Evolutionary conservation across 257 asterid species (phyloP).

Genomic region (Petrea volubilis): DNA sequence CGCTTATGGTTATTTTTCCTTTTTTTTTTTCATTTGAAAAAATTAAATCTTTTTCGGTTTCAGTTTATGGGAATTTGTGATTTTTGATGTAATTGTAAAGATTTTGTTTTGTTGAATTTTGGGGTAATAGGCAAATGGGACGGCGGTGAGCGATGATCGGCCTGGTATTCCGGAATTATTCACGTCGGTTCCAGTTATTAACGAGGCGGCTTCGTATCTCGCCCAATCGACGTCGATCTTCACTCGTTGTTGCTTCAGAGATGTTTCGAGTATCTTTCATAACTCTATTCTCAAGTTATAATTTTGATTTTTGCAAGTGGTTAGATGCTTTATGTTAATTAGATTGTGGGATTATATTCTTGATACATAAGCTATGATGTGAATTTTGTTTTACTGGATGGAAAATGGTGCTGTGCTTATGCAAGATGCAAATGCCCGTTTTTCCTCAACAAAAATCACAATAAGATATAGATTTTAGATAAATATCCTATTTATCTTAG

Average conservation of each 20-base stretch:
- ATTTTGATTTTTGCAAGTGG: background rate
- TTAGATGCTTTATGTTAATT: background rate
- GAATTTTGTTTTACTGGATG: background rate
- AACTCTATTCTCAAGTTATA: background rate
- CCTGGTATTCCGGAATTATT: slow-evolving; percentile 74
- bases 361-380: background rate
- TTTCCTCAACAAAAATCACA: background rate
- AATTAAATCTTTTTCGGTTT: background rate
- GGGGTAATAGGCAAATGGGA: slow-evolving; percentile 43
- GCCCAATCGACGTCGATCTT: slow-evolving; percentile 79
- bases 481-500: slow-evolving; percentile 1
- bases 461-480: background rate
- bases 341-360: background rate
- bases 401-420: slow-evolving; percentile 9
- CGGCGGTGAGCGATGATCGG: slow-evolving; percentile 46
- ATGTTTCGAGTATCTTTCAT: slow-evolving; percentile 47
- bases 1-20: slow-evolving; percentile 39
- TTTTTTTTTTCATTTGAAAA: no score
- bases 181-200: slow-evolving; percentile 68
- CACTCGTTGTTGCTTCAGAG: slow-evolving; percentile 81
- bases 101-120: background rate
- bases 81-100: background rate
- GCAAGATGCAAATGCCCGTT: background rate
- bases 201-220: slow-evolving; percentile 84
- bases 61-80: background rate